Evolutionary conservation across 1,139 yeast genomes (phyloP).

Genomic region (Kurtzmaniella quercitrusa): DNA sequence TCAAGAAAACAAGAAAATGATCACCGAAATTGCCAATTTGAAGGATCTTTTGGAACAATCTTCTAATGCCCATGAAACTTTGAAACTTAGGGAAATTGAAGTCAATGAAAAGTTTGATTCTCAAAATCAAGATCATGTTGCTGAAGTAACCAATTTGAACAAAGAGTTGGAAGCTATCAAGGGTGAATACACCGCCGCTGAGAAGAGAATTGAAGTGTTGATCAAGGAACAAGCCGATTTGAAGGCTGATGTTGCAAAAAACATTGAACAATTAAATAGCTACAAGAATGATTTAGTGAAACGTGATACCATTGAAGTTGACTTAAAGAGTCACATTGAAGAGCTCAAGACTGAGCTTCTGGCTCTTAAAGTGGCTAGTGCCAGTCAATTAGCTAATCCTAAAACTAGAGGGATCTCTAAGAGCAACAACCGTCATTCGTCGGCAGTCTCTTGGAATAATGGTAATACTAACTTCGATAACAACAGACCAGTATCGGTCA

Average conservation of each 20-base stretch:
- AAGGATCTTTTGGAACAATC: conserved; percentile 57
- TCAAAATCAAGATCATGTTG: conserved; percentile 45
- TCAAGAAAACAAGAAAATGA: conserved; percentile 73
- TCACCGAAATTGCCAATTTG: conserved; percentile 54
- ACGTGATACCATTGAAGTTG: conserved; percentile 64
- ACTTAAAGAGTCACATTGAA: conserved; percentile 63
- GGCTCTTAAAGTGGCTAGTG: conserved; percentile 30
- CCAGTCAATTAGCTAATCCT: conserved; percentile 24
- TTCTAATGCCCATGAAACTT: conserved; percentile 50
- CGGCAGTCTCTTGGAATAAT: conserved; percentile 33
- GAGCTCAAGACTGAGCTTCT: conserved; percentile 66
- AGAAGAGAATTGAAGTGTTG: conserved; percentile 58
- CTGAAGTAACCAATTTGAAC: conserved; percentile 50
- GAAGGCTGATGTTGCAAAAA: conserved; percentile 59
- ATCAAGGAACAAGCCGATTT: conserved; percentile 61
- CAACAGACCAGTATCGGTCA: conserved; percentile 54
- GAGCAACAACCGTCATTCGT: conserved; percentile 38
- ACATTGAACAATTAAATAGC: conserved; percentile 57
- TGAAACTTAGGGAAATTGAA: conserved; percentile 55
- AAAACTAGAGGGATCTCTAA: conserved; percentile 25
- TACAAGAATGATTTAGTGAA: conserved; percentile 62
- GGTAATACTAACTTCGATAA: conserved; percentile 27
- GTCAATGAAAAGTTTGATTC: conserved; percentile 44
- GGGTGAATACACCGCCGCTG: conserved; percentile 58
- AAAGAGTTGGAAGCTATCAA: conserved; percentile 55